Percentiles rank a stretch among this genome's conserved stretches.
Conservation (phyloP, 176 grass and related monocot genomes). For the Melocanna baccifera region DNA sequence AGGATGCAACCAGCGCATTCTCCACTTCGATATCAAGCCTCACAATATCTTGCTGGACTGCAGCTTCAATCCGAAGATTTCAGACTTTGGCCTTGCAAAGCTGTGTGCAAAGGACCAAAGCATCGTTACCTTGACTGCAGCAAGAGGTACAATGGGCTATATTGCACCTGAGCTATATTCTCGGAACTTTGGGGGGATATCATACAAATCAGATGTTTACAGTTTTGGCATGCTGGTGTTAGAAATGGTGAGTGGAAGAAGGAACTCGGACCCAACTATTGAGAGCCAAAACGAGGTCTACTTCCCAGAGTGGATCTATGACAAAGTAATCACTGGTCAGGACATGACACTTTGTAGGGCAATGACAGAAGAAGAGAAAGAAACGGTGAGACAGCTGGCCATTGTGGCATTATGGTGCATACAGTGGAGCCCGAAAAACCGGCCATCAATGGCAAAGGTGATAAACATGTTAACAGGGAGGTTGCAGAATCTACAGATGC, state of each 20-base stretch:
- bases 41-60: not conserved
- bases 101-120: not conserved
- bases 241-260: not conserved
- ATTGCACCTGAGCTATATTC: not conserved
- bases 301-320: not conserved
- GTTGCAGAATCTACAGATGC: constrained; percentile 38
- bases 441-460: constrained; percentile 49
- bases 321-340: constrained; percentile 8
- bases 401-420: constrained; percentile 61
- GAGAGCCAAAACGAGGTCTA: not conserved
- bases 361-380: constrained; percentile 3
- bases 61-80: not conserved
- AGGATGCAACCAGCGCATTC: not conserved
- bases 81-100: not conserved
- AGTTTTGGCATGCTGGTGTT: not conserved
- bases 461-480: constrained; percentile 49
- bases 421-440: constrained; percentile 56
- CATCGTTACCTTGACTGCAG: not conserved
- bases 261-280: not conserved
- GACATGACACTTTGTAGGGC: not conserved
- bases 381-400: constrained; percentile 29
- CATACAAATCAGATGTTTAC: not conserved
- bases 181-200: not conserved
- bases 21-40: not conserved
- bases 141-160: not conserved